phyloP scores from a whole-genome alignment of 495 filamentous ascomycete genomes.

The Bombardia bombarda region DNA sequence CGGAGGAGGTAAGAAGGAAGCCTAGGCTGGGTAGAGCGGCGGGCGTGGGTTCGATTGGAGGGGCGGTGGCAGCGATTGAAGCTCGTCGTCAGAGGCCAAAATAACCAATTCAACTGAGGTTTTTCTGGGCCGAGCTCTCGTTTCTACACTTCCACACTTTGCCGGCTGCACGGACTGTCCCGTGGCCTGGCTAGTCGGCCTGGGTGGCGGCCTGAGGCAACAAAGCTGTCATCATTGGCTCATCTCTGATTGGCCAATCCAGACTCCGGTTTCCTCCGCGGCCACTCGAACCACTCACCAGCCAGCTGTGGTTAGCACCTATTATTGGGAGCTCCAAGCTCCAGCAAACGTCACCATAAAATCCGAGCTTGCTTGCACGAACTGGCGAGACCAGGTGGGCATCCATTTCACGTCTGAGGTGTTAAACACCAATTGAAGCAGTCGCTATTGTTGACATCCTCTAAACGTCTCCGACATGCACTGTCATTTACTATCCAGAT shows the following conservation, averaged over 20 bases:
- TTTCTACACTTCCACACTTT: conserved; percentile 20
- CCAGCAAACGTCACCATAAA: no score
- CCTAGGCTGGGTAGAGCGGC: background rate
- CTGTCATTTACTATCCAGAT: no score
- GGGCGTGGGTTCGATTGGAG: conserved; percentile 23
- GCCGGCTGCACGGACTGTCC: background rate
- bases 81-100: conserved; percentile 11
- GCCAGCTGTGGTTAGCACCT: no score
- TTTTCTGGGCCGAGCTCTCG: conserved; percentile 38
- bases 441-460: no score
- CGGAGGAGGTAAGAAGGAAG: conserved; percentile 3
- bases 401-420: no score
- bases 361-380: no score
- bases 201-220: conserved; percentile 23
- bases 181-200: conserved; percentile 5
- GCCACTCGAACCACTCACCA: no score
- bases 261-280: conserved; percentile 20
- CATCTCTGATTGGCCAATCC: conserved; percentile 18
- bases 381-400: no score
- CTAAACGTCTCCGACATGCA: no score
- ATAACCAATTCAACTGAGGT: conserved; percentile 36
- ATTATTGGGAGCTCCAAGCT: no score
- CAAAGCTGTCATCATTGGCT: conserved; percentile 7
- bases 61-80: conserved; percentile 5
- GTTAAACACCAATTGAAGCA: no score